Percentiles rank a stretch among this genome's conserved stretches.
Evolutionary conservation across 208 protist genomes (phyloP).

Genomic region (Acanthamoeba lenticulata): DNA sequence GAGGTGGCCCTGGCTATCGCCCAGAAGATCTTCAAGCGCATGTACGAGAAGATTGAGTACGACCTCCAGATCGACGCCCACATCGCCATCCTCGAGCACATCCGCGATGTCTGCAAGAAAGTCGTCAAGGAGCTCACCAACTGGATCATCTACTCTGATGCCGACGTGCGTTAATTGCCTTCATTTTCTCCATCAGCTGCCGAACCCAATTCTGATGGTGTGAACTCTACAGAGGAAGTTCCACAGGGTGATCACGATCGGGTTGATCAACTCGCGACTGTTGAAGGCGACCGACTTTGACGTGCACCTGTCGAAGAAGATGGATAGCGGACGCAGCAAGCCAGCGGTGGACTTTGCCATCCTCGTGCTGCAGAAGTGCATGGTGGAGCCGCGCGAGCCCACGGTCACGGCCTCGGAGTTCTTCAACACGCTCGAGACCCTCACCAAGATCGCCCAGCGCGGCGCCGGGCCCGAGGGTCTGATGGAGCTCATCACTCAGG

Average conservation of each 20-base stretch:
- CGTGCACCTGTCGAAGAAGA: slow-evolving; percentile 87
- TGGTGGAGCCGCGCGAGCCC: slow-evolving; percentile 69
- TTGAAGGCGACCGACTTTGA: slow-evolving; percentile 91
- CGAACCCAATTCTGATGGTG: background rate
- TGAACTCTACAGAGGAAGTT: slow-evolving; percentile 72
- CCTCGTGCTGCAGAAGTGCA: slow-evolving; percentile 69
- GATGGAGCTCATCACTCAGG: slow-evolving; percentile 51
- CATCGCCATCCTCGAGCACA: slow-evolving; percentile 67
- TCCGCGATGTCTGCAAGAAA: slow-evolving; percentile 71
- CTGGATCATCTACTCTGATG: slow-evolving; percentile 72
- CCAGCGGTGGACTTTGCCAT: slow-evolving; percentile 77
- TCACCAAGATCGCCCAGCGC: slow-evolving; percentile 74
- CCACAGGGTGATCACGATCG: slow-evolving; percentile 66
- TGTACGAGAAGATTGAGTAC: slow-evolving; percentile 75
- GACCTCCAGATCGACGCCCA: slow-evolving; percentile 84
- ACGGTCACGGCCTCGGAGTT: slow-evolving; percentile 69
- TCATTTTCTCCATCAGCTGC: background rate
- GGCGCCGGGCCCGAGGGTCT: slow-evolving; percentile 59
- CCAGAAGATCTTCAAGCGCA: slow-evolving; percentile 80
- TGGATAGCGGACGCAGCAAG: slow-evolving; percentile 16
- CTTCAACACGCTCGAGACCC: slow-evolving; percentile 70
- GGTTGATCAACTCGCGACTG: slow-evolving; percentile 89
- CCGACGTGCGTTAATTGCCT: background rate
- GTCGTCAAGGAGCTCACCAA: slow-evolving; percentile 70
- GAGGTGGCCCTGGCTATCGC: slow-evolving; percentile 87